A percentile compares a stretch with the other conserved stretches of the same genome.
These are phyloP conservation scores for Cotoneaster glaucophyllus DNA, from an alignment of 306 rosid species.

Conservation along the genomic window DNA sequence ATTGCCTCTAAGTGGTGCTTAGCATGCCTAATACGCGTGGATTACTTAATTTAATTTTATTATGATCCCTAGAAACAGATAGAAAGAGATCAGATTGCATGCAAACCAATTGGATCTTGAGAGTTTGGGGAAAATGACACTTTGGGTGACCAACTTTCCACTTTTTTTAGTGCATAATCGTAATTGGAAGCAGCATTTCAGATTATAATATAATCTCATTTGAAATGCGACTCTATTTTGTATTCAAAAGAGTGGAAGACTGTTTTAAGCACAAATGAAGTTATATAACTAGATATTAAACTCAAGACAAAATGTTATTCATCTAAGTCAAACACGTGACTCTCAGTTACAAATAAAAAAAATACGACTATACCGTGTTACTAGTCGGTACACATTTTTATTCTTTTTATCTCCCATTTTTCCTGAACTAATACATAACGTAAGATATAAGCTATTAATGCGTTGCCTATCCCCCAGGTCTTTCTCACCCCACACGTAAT, in stretches of 20 bases:
- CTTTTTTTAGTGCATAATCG: not conserved
- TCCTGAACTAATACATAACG: not conserved
- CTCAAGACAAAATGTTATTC: too few species aligned
- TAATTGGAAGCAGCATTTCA: not conserved
- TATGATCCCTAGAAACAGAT: not conserved
- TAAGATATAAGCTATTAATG: not conserved
- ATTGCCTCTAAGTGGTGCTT: not conserved
- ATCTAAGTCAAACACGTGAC: too few species aligned
- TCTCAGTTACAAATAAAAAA: too few species aligned
- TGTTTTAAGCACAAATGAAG: not conserved
- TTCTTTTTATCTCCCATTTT: not conserved
- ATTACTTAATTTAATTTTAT: not conserved
- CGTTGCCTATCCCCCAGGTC: not conserved
- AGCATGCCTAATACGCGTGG: constrained; percentile 2
- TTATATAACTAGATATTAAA: too few species aligned
- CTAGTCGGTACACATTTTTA: not conserved
- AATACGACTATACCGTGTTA: not conserved
- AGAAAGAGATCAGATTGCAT: not conserved
- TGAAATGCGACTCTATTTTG: not conserved
- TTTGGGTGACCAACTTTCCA: not conserved
- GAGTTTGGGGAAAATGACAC: not conserved
- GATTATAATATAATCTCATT: not conserved
- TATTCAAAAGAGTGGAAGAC: not conserved
- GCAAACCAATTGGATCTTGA: not conserved
- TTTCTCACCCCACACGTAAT: not conserved